Base-by-base conservation (phyloP, 2,329 filamentous ascomycete species). In the Colletotrichum falcatum region DNA sequence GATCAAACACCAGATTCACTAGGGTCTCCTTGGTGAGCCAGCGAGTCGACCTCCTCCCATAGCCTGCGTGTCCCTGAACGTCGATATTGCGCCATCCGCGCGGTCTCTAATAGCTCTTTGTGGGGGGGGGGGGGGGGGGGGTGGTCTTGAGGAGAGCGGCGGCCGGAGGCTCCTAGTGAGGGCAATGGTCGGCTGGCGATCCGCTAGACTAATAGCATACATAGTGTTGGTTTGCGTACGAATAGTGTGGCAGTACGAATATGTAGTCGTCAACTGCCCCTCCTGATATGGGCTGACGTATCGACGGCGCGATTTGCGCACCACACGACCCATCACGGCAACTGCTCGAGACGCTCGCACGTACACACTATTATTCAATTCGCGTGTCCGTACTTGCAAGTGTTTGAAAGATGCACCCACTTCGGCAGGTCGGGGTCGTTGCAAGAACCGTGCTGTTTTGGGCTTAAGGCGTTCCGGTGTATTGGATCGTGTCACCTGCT, bases 391-490 rank as follows among this genome's bases (percentile, higher is more conserved):
- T 48, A 70, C 42, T 28, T 55, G 54, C 48, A 65, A 44, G 28
- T n/a, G 48, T 49, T 28, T 26, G 55, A 28, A 30, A 53, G 23
- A 18, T 23, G 55, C 42, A 54, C 48, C 69, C 69, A 70, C 60
- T 37, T 37, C 48, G 33, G 16, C 16, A 23, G 63, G 61, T 61
- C 66, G 66, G 69, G 69, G 49, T 56, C 48, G 60, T 44, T 60
- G 46, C 37, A 65, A 51, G 56, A 63, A 39, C 49, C 54, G 46
- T 46, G 54, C 69, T 71, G 39, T 48, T 70, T 71, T 70, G 59
- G 69, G 69, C 66, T 65, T 71, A 71, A 71, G 33, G 46, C 59
- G 69, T 70, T 71, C 69, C 69, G 61, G 66, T 56, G 60, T 51
- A 56, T 70, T 65, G 69, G 69, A 70, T 71, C 66, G 33, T 70